Conservation (phyloP, 2,329 filamentous ascomycete species). For the Metarhizium robertsii region DNA sequence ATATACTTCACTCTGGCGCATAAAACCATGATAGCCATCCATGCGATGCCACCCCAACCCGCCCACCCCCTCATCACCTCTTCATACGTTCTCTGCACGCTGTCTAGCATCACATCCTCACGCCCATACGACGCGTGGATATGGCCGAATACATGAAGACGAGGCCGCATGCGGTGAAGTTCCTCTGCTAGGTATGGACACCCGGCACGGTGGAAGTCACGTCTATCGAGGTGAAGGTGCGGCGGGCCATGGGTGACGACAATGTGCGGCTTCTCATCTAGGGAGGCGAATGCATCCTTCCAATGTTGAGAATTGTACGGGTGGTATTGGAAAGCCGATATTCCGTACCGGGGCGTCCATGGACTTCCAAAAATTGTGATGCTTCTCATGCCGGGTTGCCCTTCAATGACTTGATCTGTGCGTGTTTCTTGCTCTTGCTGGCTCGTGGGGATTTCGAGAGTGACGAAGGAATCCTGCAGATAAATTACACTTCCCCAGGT, state of each 20-base stretch:
- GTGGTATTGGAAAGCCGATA: conserved; percentile 17
- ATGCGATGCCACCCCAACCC: too few species aligned
- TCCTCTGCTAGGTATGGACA: conserved; percentile 13
- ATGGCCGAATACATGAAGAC: conserved; percentile 15
- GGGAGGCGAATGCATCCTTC: conserved; percentile 3
- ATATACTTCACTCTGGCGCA: too few species aligned
- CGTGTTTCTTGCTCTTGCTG: not conserved
- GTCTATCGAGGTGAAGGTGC: conserved; percentile 14
- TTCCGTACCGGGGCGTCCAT: conserved; percentile 14
- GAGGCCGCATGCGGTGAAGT: conserved; percentile 10
- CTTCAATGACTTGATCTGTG: too few species aligned
- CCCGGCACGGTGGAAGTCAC: conserved; percentile 14
- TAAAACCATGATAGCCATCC: too few species aligned
- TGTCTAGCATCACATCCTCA: conserved; percentile 12
- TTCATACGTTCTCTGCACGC: not conserved
- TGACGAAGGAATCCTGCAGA: conserved; percentile 9
- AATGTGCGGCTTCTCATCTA: conserved; percentile 10
- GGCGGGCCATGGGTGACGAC: conserved; percentile 17
- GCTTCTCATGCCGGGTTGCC: not conserved
- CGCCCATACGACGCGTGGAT: conserved; percentile 15
- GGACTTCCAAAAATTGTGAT: conserved; percentile 15
- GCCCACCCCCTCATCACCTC: too few species aligned
- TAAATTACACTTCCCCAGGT: conserved; percentile 14
- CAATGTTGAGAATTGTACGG: conserved; percentile 9
- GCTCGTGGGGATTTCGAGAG: conserved; percentile 6